Evolutionary conservation across 2,329 filamentous ascomycete species (phyloP), one percentile per base, ranked within the genome.

Genomic region (Microcyclospora pomicola): DNA sequence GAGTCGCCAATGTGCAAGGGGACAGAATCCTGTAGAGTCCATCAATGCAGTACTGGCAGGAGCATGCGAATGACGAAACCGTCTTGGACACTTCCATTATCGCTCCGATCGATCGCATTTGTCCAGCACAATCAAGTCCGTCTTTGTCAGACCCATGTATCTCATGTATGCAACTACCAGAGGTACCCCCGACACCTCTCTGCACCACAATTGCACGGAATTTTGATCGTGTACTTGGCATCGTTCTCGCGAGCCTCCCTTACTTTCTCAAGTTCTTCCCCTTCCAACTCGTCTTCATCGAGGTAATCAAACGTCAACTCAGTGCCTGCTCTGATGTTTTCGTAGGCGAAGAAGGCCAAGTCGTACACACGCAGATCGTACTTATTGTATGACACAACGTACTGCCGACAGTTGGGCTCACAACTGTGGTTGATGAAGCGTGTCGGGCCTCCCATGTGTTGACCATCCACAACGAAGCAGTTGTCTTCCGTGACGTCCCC

Each of bases 351-450:
- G 42, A 88, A 69, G 0, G 81, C 82, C 34, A 88, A 63, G 42
- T 86, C 80, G 54, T 88, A 85, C 6, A 87, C 68, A 34, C 75
- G 71, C 41, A 76, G 75, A 50, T 87, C 80, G 0, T 80, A 73
- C 43, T 82, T 78, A 51, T 87, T 82, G 36, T 80, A 82, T 1
- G 82, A 80, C 1, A 84, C 75, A 0, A 80, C 82, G 58, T 87
- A 88, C 42, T 86, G 83, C 11, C 80, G 69, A 52, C 85, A 70
- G 51, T 87, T 88, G 0, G 83, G 82, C 4, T 82, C 73, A 55
- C 83, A 88, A 2, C 74, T 81, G 56, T 91, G 83, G 50, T 91
- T 91, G 56, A 88, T 81, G 58, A 88, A 91, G 2, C 82, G 72
- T 0, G 81, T 83, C 0, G 82, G 80, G 0, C 82, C 82, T 1